These are phyloP conservation scores for Ogataea nakhonphanomensis DNA, from an alignment of 805 yeast genomes.

Conservation along the genomic window DNA sequence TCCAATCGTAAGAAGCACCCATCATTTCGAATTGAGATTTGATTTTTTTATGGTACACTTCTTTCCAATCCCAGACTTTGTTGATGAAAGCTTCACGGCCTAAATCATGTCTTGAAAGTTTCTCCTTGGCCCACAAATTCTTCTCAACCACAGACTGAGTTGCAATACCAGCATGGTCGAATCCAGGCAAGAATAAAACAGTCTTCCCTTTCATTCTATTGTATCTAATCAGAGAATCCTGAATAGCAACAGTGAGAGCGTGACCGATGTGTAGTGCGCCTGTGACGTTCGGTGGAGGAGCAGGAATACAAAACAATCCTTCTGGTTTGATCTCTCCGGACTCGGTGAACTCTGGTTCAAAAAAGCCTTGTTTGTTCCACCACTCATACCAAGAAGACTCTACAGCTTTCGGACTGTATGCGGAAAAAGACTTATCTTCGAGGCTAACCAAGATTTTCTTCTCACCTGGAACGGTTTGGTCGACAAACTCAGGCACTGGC, in stretches of 20 bases:
- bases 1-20: constrained; percentile 98
- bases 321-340: constrained; percentile 76
- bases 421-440: constrained; percentile 90
- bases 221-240: constrained; percentile 88
- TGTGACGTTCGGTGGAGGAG: constrained; percentile 99
- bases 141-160: constrained; percentile 98
- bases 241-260: constrained; percentile 92
- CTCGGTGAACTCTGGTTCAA: constrained; percentile 77
- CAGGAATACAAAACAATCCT: constrained; percentile 87
- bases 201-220: constrained; percentile 98
- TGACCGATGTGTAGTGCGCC: constrained; percentile 99
- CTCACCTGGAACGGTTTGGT: constrained; percentile 81
- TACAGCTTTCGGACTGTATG: constrained; percentile 88
- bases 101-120: constrained; percentile 88
- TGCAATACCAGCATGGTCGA: constrained; percentile 99
- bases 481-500: constrained; percentile 81
- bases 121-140: constrained; percentile 83
- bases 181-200: constrained; percentile 89
- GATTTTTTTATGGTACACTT: constrained; percentile 83
- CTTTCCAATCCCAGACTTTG: constrained; percentile 98
- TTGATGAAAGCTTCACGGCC: constrained; percentile 88
- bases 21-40: constrained; percentile 77
- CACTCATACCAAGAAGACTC: constrained; percentile 97
- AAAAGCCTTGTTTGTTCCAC: constrained; percentile 90
- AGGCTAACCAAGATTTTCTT: constrained; percentile 84